Evolutionary conservation across 2,329 filamentous ascomycete species (phyloP), one percentile per base, ranked within the genome.

Genomic region (Stachybotrys echinatus): DNA sequence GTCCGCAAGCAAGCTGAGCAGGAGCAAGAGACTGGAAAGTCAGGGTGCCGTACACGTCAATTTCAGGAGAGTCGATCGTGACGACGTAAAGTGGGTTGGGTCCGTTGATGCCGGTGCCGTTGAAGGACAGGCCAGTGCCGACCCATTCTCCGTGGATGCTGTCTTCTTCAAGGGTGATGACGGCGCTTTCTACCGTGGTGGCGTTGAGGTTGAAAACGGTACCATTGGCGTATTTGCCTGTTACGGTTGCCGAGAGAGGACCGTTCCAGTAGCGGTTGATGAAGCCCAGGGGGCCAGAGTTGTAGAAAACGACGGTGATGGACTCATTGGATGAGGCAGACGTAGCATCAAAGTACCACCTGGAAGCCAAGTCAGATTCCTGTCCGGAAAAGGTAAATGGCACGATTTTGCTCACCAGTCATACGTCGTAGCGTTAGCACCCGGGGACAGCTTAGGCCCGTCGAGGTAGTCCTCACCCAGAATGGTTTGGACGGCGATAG

Each of bases 311-410:
- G 4, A 37, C 21, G 1, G 1, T 12, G 37, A 50, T 14, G 10
- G 48, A 50, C 14, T 42, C 31, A 17, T 50, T 50, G n/a, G 38
- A 4, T 5, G 43, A 46, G 6, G 42, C 44, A 4, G 21, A 42
- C 2, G 20, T 37, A 12, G 22, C 48, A 23, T 50, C 48, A 34
- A 50, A 50, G n/a, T 50, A 50, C 48, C 48, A 50, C 48, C 48
- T 49, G 31, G 8, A n/a, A n/a, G n/a, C n/a, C n/a, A n/a, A n/a
- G n/a, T n/a, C n/a, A n/a, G n/a, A n/a, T n/a, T n/a, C n/a, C n/a
- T n/a, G n/a, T n/a, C n/a, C n/a, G n/a, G n/a, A n/a, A n/a, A n/a
- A n/a, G n/a, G n/a, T n/a, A n/a, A n/a, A n/a, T n/a, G n/a, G n/a
- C n/a, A n/a, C n/a, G n/a, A n/a, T n/a, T n/a, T n/a, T n/a, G 17